Base-by-base conservation (phyloP, 768 basidiomycete species). In the Trametes punicea region DNA sequence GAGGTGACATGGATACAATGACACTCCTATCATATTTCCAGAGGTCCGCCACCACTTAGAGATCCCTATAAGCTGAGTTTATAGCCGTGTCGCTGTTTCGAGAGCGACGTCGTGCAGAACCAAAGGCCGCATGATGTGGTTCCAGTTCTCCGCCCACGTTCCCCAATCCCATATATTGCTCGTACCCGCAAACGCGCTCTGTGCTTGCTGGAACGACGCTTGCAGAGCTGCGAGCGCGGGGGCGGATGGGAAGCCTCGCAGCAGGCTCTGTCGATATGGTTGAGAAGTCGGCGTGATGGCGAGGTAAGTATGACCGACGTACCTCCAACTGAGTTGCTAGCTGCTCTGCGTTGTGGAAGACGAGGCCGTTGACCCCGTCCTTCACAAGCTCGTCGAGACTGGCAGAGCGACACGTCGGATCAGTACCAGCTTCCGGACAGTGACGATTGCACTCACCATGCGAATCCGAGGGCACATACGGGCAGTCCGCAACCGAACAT, bases 401-500 rank as follows among this genome's bases (percentile, higher is more conserved):
- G 57, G 30, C 55, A 21, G 4, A 4, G 20, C 27, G 0, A 34
- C 34, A 52, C 21, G 33, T 34, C 21, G n/a, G 16, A n/a, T 31
- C 29, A 6, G 11, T 42, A 51, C 39, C 1, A 36, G 8, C 13
- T 13, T 36, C n/a, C n/a, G 50, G 36, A n/a, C 20, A 46, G 26
- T 15, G 55, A 18, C 30, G 13, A 16, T 8, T 4, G 26, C 11
- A 63, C 82, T n/a, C 59, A 95, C 94, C 92, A 96, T 38, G 77
- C 73, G 66, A 96, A 99, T 46, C 85, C 78, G 3, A 93, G 77
- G 0, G 97, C 95, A 59, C 95, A 89, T 7, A 98, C 97, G 0
- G 96, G 96, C 53, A 98, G 75, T 4, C 88, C 88, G 63, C 95
- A 98, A 4, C 97, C 97, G 73, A 98, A 98, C 96, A 98, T 98